Evolutionary conservation across 208 protist genomes (phyloP), one percentile per base, ranked within the genome.

Genomic region (Acanthamoeba lenticulata): DNA sequence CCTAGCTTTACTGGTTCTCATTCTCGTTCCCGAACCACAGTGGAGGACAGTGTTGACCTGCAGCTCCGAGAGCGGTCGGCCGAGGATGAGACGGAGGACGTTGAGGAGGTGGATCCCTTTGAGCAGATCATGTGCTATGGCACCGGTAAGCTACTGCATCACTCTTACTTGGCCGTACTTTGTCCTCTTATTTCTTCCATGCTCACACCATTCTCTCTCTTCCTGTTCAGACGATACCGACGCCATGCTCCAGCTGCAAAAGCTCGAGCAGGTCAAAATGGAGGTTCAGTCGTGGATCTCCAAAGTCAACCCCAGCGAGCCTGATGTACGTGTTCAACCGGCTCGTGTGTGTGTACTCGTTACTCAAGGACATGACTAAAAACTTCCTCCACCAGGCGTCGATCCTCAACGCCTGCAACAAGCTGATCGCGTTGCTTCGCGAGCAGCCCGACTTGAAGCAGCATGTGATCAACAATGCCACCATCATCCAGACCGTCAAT

Each of bases 401-500:
- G 7, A 52, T 94, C 24, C 72, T 95, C 49, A 72, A 79, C 21
- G 72, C 85, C 6, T 96, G 95, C 72, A 55, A 42, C n/a, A 93
- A 90, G 69, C 88, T 96, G 49, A 45, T 95, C 27, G 21, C 21
- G 7, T n/a, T 88, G n/a, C 29, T 94, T 3, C 67, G 81, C 15
- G 74, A 55, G 27, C 65, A 94, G n/a, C 91, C 91, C 0, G 74
- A 94, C 21, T 32, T 95, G 42, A 96, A 96, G 62, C 90, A 92
- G 32, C 81, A 97, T 0, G 55, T 97, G 13, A 97, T 97, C 94
- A 55, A 74, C 90, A 93, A 93, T 34, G 49, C 90, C 67, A 81
- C 90, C 27, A 93, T 93, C 90, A 93, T 93, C 44, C 90, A 93
- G 27, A 74, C 67, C 13, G 45, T 93, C 34, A 93, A 93, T 34